Base-by-base conservation (phyloP, 805 yeast genomes). In the Vanderwaltozyma tropicalis region DNA sequence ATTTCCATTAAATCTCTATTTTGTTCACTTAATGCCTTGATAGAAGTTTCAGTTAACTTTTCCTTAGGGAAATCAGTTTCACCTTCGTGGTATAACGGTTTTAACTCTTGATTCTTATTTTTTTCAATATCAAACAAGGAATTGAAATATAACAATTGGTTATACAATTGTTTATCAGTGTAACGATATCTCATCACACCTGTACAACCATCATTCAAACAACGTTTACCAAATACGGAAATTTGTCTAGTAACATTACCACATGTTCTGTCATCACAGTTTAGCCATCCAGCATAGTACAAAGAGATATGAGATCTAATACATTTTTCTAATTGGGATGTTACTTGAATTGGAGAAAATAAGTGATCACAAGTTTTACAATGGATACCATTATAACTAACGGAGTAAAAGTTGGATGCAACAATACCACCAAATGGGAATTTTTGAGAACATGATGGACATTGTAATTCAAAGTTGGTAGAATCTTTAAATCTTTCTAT, bases 221-320 rank as follows among this genome's bases (percentile, higher is more conserved):
- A 87, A 47, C 89, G 71, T 48, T 79, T 76, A 37, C 97, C 97
- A 52, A 84, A 86, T 4, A 88, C 96, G 16, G 88, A 76, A 18
- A 92, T 71, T 53, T 88, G 95, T 44, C 95, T 70, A 0, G 96
- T 88, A 13, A 69, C 68, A 37, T 74, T 67, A 2, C 82, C 84
- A 63, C 97, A 89, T 1, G 92, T 72, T 5, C 76, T 55, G 50
- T 92, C 96, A 57, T 83, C 94, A 64, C 99, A 92, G 0, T 59
- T 62, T 32, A 87, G 63, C 85, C 92, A 77, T 4, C 88, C 89
- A n/a, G 83, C 78, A 57, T 92, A 92, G 58, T 88, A 92, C 24
- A 68, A 55, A 0, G 87, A 69, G 35, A 89, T 77, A 45, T 78
- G 82, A 5, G 66, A 60, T 39, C 96, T 68, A 19, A 89, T 72